These are phyloP conservation scores for Agaricus sinodeliciosus DNA, from an alignment of 768 basidiomycete species.

Conservation along the genomic window DNA sequence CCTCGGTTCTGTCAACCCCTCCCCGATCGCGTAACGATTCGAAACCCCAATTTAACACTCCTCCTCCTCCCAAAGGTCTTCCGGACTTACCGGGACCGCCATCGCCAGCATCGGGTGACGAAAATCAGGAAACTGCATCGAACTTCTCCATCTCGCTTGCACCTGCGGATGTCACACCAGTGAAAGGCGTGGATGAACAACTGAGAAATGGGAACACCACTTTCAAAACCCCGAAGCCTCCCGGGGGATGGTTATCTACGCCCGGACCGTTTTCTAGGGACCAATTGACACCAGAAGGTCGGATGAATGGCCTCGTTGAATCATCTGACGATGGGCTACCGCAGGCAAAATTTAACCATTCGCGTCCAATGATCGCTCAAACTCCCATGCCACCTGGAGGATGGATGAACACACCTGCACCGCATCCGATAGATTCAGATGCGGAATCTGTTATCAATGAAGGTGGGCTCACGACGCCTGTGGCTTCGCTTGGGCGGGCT, in stretches of 20 bases:
- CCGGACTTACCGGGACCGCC: constrained; percentile 66
- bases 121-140: constrained; percentile 11
- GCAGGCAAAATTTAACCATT: constrained; percentile 11
- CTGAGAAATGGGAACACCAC: constrained; percentile 15
- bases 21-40: constrained; percentile 23
- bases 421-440: constrained; percentile 11
- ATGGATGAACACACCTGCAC: constrained; percentile 27
- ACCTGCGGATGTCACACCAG: not conserved
- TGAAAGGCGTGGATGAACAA: constrained; percentile 1
- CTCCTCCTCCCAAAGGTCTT: constrained; percentile 54
- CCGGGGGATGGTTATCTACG: constrained; percentile 32
- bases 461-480: constrained; percentile 40
- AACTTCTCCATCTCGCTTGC: constrained; percentile 2
- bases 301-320: constrained; percentile 1
- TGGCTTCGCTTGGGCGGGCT: constrained; percentile 42
- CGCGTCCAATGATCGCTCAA: constrained; percentile 12
- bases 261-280: constrained; percentile 19
- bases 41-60: constrained; percentile 49
- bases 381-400: constrained; percentile 30
- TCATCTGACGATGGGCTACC: constrained; percentile 4
- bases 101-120: constrained; percentile 37
- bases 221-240: constrained; percentile 39
- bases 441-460: constrained; percentile 18
- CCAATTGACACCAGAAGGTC: constrained; percentile 8
- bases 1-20: constrained; percentile 6